phyloP scores from a whole-genome alignment of 768 basidiomycete genomes.

The Mycena latifolia region DNA sequence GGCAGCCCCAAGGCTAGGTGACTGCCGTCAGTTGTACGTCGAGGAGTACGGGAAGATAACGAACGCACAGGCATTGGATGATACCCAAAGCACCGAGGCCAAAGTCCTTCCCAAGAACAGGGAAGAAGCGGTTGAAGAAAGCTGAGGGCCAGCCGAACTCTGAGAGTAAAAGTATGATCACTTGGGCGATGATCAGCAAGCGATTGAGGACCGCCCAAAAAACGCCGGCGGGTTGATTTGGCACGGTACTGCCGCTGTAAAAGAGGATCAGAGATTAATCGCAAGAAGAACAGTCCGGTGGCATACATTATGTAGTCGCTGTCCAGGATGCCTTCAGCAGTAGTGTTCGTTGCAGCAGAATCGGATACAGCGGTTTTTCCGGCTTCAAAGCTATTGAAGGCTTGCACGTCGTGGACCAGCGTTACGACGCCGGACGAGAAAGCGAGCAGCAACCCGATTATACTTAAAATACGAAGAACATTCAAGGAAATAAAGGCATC shows the following conservation, averaged over 20 bases:
- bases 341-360: conserved; percentile 44
- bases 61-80: conserved; percentile 84
- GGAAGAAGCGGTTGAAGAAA: conserved; percentile 89
- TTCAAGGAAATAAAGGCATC: conserved; percentile 86
- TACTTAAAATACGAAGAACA: conserved; percentile 79
- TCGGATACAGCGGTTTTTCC: conserved; percentile 46
- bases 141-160: conserved; percentile 84
- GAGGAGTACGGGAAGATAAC: not conserved
- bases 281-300: not conserved
- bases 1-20: conserved; percentile 71
- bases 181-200: conserved; percentile 89
- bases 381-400: conserved; percentile 75
- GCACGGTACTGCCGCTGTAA: conserved; percentile 80
- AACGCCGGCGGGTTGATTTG: conserved; percentile 80
- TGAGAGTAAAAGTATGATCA: conserved; percentile 82
- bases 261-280: not conserved
- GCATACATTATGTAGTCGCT: conserved; percentile 86
- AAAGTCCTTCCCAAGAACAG: conserved; percentile 86
- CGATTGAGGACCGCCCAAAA: conserved; percentile 95
- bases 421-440: conserved; percentile 84
- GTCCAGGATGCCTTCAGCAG: conserved; percentile 51
- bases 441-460: conserved; percentile 83
- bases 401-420: conserved; percentile 78
- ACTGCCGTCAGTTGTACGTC: not conserved
- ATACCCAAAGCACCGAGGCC: conserved; percentile 90